Evolutionary conservation across 2,329 filamentous ascomycete genomes (phyloP).

Genomic region (Diaporthe aspalathi): DNA sequence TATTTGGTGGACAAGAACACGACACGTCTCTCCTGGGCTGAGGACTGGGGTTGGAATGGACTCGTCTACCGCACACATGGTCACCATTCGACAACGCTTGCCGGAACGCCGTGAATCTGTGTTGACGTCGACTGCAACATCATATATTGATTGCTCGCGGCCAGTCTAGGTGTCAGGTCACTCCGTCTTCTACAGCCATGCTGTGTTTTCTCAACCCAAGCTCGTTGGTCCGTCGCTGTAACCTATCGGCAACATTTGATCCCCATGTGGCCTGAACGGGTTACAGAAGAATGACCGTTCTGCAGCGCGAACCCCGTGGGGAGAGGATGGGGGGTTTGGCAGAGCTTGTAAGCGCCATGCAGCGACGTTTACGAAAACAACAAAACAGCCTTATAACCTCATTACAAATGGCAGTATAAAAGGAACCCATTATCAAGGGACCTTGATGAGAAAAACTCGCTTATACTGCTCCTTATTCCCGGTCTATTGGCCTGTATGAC

Average conservation of each 20-base stretch:
- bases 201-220: too few relatives aligned
- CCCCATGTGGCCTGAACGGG: too few relatives aligned
- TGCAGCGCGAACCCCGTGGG: neutral
- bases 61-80: neutral
- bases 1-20: neutral
- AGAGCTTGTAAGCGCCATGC: neutral
- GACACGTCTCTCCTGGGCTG: neutral
- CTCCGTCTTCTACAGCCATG: neutral
- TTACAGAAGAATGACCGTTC: neutral
- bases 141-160: neutral
- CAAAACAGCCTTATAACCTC: too few relatives aligned
- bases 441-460: too few relatives aligned
- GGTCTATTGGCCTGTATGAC: neutral
- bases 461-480: neutral
- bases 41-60: too few relatives aligned
- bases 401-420: too few relatives aligned
- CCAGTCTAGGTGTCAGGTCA: neutral
- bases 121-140: conserved; percentile 2
- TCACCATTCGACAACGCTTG: neutral
- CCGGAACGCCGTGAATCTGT: neutral
- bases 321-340: too few relatives aligned
- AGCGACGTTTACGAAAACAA: neutral
- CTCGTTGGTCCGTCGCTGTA: too few relatives aligned
- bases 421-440: neutral
- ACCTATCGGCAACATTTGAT: neutral